A percentile compares a stretch with the other conserved stretches of the same genome.
These are phyloP conservation scores for Candida palmyrensis DNA, from an alignment of 805 yeast species.

Conservation along the genomic window DNA sequence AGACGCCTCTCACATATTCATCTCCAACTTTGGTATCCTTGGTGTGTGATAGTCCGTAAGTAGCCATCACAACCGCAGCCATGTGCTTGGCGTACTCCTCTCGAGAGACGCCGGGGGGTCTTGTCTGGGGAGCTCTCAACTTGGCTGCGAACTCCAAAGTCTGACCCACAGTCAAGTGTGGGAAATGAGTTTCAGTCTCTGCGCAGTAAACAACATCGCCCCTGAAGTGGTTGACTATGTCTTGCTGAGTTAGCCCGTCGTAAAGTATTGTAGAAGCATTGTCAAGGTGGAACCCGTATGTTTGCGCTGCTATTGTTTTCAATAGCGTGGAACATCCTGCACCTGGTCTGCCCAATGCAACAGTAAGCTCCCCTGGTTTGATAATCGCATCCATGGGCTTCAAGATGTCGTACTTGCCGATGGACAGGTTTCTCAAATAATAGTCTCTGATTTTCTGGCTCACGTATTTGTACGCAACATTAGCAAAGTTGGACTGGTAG, in stretches of 20 bases:
- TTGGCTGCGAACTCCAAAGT: conserved; percentile 61
- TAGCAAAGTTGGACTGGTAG: conserved; percentile 51
- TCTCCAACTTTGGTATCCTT: conserved; percentile 61
- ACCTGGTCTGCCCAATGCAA: conserved; percentile 78
- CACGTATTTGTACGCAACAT: conserved; percentile 15
- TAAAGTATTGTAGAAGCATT: conserved; percentile 43
- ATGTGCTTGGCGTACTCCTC: conserved; percentile 48
- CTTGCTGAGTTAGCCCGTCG: conserved; percentile 48
- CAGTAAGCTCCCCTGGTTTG: conserved; percentile 60
- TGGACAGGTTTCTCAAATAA: neutral
- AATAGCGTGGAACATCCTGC: conserved; percentile 71
- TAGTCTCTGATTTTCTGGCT: neutral
- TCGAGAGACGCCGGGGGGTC: conserved; percentile 50
- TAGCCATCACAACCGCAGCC: conserved; percentile 48
- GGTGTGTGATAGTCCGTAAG: conserved; percentile 56
- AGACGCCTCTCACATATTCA: conserved; percentile 63
- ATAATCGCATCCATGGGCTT: conserved; percentile 64
- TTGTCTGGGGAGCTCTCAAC: conserved; percentile 56
- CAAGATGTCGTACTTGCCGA: conserved; percentile 40
- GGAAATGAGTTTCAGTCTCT: conserved; percentile 64
- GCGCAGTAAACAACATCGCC: conserved; percentile 72
- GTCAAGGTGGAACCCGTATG: conserved; percentile 54
- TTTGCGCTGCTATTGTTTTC: conserved; percentile 59
- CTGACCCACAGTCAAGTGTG: conserved; percentile 62
- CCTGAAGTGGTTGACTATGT: conserved; percentile 49